These are phyloP conservation scores for Ascobolus immersus DNA, from an alignment of 495 filamentous ascomycete species.

Conservation along the genomic window DNA sequence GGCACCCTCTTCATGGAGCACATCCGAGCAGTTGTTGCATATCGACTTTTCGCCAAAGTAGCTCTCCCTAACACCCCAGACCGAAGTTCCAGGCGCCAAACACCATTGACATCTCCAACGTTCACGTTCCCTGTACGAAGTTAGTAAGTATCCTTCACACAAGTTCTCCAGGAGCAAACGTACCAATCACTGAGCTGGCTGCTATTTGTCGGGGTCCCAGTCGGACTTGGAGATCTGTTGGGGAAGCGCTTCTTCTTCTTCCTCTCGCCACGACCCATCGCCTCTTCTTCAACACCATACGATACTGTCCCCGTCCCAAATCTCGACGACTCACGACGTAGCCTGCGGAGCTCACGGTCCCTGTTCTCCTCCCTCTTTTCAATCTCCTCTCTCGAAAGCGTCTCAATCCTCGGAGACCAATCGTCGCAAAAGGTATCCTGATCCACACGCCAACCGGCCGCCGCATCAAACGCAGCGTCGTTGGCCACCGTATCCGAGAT, in stretches of 20 bases:
- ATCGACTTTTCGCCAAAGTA: constrained; percentile 70
- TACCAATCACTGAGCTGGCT: constrained; percentile 39
- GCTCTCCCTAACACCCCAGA: constrained; percentile 88
- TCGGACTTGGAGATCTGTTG: constrained; percentile 58
- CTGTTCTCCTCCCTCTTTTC: constrained; percentile 91
- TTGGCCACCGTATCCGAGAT: constrained; percentile 38
- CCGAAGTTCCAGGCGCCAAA: constrained; percentile 57
- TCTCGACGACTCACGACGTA: constrained; percentile 73
- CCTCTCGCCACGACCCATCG: constrained; percentile 63
- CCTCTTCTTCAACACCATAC: constrained; percentile 22
- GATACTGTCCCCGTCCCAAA: constrained; percentile 48
- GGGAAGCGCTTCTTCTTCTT: constrained; percentile 91
- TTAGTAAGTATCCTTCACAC: constrained; percentile 31
- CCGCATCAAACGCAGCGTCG: constrained; percentile 47
- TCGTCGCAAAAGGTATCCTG: constrained; percentile 67
- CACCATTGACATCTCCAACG: constrained; percentile 87
- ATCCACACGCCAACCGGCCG: constrained; percentile 87
- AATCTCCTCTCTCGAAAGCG: constrained; percentile 80
- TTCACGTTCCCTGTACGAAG: constrained; percentile 51
- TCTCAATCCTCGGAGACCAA: constrained; percentile 87
- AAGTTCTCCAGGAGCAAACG: constrained; percentile 35
- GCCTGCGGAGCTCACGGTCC: constrained; percentile 62
- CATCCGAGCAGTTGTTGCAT: constrained; percentile 78
- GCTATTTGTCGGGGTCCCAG: constrained; percentile 30
- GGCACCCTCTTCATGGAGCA: constrained; percentile 64